Evolutionary conservation across 2,329 filamentous ascomycete genomes (phyloP).

Genomic region (Colletotrichum camelliae): DNA sequence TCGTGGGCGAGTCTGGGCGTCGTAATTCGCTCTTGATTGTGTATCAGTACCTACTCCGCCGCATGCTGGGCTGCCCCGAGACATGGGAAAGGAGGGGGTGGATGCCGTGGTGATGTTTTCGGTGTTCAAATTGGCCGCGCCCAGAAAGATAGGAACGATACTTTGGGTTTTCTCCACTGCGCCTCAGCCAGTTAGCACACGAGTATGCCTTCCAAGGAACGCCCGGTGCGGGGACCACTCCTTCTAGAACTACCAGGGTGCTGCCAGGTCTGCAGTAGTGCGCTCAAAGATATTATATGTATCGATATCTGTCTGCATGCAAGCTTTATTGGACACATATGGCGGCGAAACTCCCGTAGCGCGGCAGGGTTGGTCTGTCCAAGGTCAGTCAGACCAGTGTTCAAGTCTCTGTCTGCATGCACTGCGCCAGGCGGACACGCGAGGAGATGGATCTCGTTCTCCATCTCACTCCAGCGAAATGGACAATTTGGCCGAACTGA

Average conservation of each 20-base stretch:
- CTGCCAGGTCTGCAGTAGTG: conserved; percentile 2
- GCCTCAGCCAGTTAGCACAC: neutral
- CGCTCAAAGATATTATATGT: neutral
- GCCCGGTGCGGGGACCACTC: conserved; percentile 1
- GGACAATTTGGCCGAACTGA: neutral
- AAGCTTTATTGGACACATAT: neutral
- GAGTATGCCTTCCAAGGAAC: neutral
- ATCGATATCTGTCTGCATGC: neutral
- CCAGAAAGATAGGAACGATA: conserved; percentile 9
- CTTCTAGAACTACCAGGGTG: conserved; percentile 17
- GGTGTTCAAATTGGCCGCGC: conserved; percentile 1
- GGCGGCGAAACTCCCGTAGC: neutral
- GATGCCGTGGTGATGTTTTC: conserved; percentile 2
- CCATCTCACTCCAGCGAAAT: neutral
- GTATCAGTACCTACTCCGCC: neutral
- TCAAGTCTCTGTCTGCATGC: neutral
- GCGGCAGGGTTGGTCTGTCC: neutral
- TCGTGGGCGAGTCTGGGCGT: neutral
- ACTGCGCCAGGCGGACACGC: neutral
- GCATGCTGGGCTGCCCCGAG: neutral
- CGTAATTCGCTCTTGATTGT: neutral
- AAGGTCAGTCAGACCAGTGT: neutral
- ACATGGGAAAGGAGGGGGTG: conserved; percentile 5
- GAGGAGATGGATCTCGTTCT: neutral
- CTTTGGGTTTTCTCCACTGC: neutral